These are phyloP conservation scores for Mycothermus thermophilus DNA, from an alignment of 495 filamentous ascomycete genomes.

Conservation along the genomic window DNA sequence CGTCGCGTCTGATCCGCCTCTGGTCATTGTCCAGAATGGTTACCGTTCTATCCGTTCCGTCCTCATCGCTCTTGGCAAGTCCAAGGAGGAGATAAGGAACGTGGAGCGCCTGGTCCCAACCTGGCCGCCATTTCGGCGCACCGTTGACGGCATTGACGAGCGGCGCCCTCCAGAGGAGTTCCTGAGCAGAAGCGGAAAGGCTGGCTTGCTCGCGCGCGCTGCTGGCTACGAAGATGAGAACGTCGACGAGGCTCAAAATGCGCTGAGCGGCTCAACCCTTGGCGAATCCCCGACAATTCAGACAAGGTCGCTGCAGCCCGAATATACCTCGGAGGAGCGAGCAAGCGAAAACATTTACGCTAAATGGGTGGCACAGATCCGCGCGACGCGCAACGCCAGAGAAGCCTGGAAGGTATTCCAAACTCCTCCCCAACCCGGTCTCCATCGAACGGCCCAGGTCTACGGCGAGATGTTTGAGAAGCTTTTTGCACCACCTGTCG, in stretches of 20 bases:
- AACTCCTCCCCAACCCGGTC: slow-evolving; percentile 13
- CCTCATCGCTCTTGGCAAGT: slow-evolving; percentile 25
- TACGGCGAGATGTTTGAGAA: slow-evolving; percentile 36
- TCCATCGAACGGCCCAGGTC: slow-evolving; percentile 18
- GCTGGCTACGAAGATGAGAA: slow-evolving; percentile 25
- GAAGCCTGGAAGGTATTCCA: slow-evolving; percentile 35
- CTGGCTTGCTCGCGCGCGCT: slow-evolving; percentile 24
- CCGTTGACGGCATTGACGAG: slow-evolving; percentile 32
- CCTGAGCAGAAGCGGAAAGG: slow-evolving; percentile 26
- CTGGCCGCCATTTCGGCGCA: slow-evolving; percentile 33
- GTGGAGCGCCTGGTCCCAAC: slow-evolving; percentile 24
- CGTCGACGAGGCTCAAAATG: slow-evolving; percentile 22
- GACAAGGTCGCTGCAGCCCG: slow-evolving; percentile 18
- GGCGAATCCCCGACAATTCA: slow-evolving; percentile 26
- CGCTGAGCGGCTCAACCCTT: slow-evolving; percentile 22
- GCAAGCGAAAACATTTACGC: slow-evolving; percentile 16
- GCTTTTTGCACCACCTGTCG: slow-evolving; percentile 15
- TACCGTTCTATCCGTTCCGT: slow-evolving; percentile 28
- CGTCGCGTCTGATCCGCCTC: slow-evolving; percentile 17
- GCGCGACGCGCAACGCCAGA: slow-evolving; percentile 28
- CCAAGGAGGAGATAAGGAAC: slow-evolving; percentile 20
- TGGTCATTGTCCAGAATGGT: slow-evolving; percentile 22
- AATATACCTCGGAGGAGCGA: slow-evolving; percentile 9
- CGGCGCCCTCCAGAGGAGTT: slow-evolving; percentile 26
- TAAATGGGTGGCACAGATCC: slow-evolving; percentile 25